Percentiles rank a stretch among this genome's conserved stretches.
Conservation (phyloP, 176 grass and related monocot species). For the Musa troglodytarum region DNA sequence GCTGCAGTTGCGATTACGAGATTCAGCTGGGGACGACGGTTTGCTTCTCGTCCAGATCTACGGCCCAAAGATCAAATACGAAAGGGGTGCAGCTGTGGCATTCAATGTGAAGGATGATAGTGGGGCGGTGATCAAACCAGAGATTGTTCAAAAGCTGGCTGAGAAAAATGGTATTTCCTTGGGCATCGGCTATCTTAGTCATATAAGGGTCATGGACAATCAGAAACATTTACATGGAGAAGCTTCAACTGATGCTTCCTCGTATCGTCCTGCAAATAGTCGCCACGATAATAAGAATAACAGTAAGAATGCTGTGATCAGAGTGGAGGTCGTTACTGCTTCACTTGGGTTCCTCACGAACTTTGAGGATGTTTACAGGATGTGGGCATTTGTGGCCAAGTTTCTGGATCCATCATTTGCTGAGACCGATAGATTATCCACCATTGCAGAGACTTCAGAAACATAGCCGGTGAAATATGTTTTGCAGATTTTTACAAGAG, state of each 20-base stretch:
- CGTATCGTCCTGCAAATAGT: conserved; percentile 36
- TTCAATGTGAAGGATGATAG: conserved; percentile 85
- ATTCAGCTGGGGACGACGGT: conserved; percentile 57
- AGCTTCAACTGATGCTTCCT: conserved; percentile 48
- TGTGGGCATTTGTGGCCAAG: conserved; percentile 90
- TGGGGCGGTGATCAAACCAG: conserved; percentile 56
- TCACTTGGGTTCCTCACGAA: conserved; percentile 96
- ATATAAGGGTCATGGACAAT: conserved; percentile 60
- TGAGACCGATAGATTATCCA: conserved; percentile 65
- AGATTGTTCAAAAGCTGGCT: conserved; percentile 78
- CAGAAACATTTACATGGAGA: conserved; percentile 50
- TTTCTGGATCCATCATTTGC: conserved; percentile 72
- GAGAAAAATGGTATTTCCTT: conserved; percentile 85
- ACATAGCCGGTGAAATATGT: conserved; percentile 27
- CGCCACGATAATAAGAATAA: conserved; percentile 51
- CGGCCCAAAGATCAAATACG: conserved; percentile 97
- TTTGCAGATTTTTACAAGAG: neutral
- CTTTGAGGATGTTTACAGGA: conserved; percentile 90
- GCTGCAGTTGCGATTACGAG: conserved; percentile 68
- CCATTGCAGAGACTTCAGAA: conserved; percentile 58
- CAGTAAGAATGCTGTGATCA: conserved; percentile 41
- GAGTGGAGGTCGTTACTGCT: conserved; percentile 80
- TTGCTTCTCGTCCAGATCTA: conserved; percentile 70
- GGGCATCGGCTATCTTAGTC: conserved; percentile 75
- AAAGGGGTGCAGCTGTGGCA: conserved; percentile 93